These are phyloP conservation scores for Phytopythium vexans DNA, from an alignment of 352 stramenopile species.

Conservation along the genomic window DNA sequence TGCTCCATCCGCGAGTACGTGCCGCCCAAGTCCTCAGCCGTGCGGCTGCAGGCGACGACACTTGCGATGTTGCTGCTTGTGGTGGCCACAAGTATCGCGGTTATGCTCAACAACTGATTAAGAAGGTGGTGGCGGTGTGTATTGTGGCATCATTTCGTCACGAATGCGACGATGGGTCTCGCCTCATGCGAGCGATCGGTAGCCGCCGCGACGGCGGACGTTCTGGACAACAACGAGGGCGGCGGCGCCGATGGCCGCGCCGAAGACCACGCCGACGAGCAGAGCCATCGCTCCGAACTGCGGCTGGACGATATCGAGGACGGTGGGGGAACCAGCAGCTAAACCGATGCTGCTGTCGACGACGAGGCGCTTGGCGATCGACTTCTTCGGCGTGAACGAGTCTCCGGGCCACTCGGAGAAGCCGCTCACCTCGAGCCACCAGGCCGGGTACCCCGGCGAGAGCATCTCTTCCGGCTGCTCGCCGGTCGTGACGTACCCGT, in stretches of 20 bases:
- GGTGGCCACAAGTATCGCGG: neutral
- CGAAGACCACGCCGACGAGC: constrained; percentile 32
- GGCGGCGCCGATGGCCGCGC: constrained; percentile 27
- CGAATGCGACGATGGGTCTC: neutral
- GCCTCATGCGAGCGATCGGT: constrained; percentile 26
- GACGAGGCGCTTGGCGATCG: constrained; percentile 41
- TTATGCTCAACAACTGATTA: neutral
- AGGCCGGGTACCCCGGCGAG: constrained; percentile 56
- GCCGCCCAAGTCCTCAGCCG: constrained; percentile 7
- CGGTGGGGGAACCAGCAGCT: too few species aligned
- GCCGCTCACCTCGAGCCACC: constrained; percentile 55
- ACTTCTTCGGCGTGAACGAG: constrained; percentile 49
- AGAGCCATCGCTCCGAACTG: constrained; percentile 4
- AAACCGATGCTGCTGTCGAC: constrained; percentile 12
- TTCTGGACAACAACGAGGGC: constrained; percentile 33
- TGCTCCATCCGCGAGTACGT: constrained; percentile 61
- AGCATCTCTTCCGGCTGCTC: constrained; percentile 40
- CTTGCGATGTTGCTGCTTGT: neutral
- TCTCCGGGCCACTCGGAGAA: constrained; percentile 68
- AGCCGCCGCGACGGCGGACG: constrained; percentile 28
- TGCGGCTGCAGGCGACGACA: neutral
- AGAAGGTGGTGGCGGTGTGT: neutral
- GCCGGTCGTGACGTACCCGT: constrained; percentile 68
- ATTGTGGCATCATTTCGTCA: neutral
- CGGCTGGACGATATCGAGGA: too few species aligned